Base-by-base conservation (phyloP, 225 moss, liverwort and hornwort species). In the Physcomitrium patens region DNA sequence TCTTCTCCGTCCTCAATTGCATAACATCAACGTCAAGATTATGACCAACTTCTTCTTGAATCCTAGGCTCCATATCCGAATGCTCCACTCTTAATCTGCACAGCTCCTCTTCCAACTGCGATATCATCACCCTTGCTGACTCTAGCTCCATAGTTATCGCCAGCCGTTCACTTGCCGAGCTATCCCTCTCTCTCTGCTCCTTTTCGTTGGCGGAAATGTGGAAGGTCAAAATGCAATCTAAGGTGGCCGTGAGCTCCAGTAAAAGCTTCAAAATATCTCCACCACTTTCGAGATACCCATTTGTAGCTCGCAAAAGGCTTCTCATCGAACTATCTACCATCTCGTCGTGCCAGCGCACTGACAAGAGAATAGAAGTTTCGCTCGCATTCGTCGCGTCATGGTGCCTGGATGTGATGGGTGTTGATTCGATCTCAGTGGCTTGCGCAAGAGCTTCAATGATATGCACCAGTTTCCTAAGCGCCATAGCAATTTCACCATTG, bases 21-120 rank as follows among this genome's bases (percentile, higher is more conserved):
- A 37, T 11, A 18, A 78, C 59, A 58, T 83, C 81, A 54, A 57
- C 69, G 50, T 86, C 83, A 11, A 81, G 24, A 17, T 68, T 71
- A 24, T 76, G 47, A 27, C 58, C 63, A 45, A 67, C 42, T 72
- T 81, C 83, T 22, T 58, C 31, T 16, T 71, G 80, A 48, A 69
- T 53, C 42, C 52, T 78, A 45, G 14, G 75, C 65, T 85, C 78
- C 18, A 66, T 10, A 23, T 77, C 72, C 44, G 74, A 73, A 31
- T 68, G 76, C 45, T 86, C 83, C 61, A 55, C 69, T 57, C 76
- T 69, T 65, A 76, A 18, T 62, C 64, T 80, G 37, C 76, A 56
- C 44, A 89, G 53, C 73, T 86, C 81, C 72, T 78, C 74, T 79
- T 89, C 73, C 19, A 79, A 67, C 56, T 78, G 69, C 48, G 69